Percentiles rank a stretch among this genome's conserved stretches.
These are phyloP conservation scores for Phlyctochytrium arcticum DNA, from an alignment of 192 early-diverging fungal genomes.

Conservation along the genomic window DNA sequence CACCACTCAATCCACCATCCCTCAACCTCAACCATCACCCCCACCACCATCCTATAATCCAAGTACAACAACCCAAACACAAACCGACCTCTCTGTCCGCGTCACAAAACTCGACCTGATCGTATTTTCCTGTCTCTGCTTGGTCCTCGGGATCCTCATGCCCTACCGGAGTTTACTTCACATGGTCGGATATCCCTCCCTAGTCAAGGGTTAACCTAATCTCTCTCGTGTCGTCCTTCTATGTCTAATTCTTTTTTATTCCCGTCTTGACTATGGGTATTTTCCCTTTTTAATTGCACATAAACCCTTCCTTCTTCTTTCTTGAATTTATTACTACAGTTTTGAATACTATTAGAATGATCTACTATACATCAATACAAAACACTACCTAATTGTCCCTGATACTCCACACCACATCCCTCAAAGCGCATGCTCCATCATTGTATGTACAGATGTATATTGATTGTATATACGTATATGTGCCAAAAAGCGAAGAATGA, in stretches of 20 bases:
- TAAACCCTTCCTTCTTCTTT: background rate
- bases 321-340: background rate
- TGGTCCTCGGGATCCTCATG: constrained; percentile 16
- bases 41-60: background rate
- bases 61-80: background rate
- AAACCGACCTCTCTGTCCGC: background rate
- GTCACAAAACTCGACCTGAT: constrained; percentile 9
- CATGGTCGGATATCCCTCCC: too few relatives aligned
- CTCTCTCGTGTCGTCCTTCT: too few relatives aligned
- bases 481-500: too few relatives aligned
- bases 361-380: background rate
- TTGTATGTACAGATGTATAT: too few relatives aligned
- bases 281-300: background rate
- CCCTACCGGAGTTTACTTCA: constrained; percentile 8
- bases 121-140: constrained; percentile 11
- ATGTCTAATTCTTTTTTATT: too few relatives aligned
- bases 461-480: too few relatives aligned
- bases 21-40: background rate
- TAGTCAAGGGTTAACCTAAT: too few relatives aligned
- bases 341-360: background rate
- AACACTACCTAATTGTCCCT: too few relatives aligned
- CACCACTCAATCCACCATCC: background rate
- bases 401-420: too few relatives aligned
- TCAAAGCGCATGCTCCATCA: too few relatives aligned
- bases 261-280: background rate